Conservation (phyloP, 345 rosid species). For the Linum tenue region DNA sequence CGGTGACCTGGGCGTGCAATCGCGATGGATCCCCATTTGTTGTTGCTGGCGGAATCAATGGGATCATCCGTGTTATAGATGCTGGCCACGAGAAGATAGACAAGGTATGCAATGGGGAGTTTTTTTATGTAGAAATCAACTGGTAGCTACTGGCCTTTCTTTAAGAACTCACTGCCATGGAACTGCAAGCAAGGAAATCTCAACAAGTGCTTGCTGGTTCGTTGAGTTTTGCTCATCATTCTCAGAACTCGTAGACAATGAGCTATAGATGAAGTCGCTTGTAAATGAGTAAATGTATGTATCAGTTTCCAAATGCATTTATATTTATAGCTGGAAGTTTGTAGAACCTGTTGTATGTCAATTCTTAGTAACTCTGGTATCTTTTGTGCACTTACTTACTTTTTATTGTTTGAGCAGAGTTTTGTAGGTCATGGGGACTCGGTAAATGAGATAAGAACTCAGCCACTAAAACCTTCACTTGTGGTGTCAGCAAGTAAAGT, state of each 20-base stretch:
- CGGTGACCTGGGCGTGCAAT: slow-evolving; percentile 85
- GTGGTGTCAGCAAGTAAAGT: slow-evolving; percentile 95
- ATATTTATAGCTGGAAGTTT: too few relatives aligned
- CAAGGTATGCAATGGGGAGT: slow-evolving; percentile 40
- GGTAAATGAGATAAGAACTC: slow-evolving; percentile 90
- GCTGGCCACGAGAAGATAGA: slow-evolving; percentile 67
- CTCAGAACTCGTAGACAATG: not conserved
- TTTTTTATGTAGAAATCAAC: not conserved
- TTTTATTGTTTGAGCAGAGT: slow-evolving; percentile 40
- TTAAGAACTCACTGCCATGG: not conserved
- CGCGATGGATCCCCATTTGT: slow-evolving; percentile 55
- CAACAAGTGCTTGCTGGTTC: not conserved
- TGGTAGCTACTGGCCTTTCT: not conserved
- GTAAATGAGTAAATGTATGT: too few relatives aligned
- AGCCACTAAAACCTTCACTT: slow-evolving; percentile 79
- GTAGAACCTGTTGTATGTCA: not conserved
- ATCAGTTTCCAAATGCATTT: too few relatives aligned
- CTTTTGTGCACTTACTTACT: not conserved
- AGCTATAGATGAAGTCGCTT: not conserved
- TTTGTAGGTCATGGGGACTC: slow-evolving; percentile 98
- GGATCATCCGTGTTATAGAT: slow-evolving; percentile 79
- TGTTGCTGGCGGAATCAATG: slow-evolving; percentile 88
- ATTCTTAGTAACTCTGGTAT: not conserved
- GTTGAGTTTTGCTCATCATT: not conserved
- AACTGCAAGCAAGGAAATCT: not conserved